phyloP scores from a whole-genome alignment of 768 basidiomycete genomes.

The Saitozyma podzolica region DNA sequence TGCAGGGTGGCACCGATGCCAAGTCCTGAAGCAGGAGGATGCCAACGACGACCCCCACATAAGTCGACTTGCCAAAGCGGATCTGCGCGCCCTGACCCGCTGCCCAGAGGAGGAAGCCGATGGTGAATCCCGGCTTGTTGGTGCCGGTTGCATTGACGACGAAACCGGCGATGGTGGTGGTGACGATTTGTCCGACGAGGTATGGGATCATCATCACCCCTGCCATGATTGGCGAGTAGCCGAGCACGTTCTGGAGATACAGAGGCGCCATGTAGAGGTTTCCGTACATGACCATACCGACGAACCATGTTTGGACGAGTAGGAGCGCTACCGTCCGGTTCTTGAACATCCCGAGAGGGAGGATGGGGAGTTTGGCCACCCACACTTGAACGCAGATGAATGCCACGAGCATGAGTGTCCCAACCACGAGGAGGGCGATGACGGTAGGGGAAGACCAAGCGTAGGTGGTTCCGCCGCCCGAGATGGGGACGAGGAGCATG shows the following conservation, averaged over 20 bases:
- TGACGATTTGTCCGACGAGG: conserved; percentile 32
- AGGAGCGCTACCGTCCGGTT: conserved; percentile 31
- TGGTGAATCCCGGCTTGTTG: conserved; percentile 22
- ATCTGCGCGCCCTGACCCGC: conserved; percentile 34
- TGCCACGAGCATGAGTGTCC: conserved; percentile 12
- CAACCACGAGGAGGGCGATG: conserved; percentile 32
- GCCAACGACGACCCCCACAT: conserved; percentile 26
- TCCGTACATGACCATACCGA: conserved; percentile 41
- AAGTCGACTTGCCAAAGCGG: conserved; percentile 21
- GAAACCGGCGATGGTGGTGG: conserved; percentile 28
- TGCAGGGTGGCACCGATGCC: conserved; percentile 43
- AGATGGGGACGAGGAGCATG: conserved; percentile 35
- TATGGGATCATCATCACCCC: conserved; percentile 37
- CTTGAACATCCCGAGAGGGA: conserved; percentile 25
- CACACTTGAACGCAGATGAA: conserved; percentile 26
- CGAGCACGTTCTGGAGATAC: conserved; percentile 39
- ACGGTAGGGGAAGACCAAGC: conserved; percentile 31
- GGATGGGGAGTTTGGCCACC: conserved; percentile 25
- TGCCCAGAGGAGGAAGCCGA: conserved; percentile 42
- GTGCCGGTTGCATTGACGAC: conserved; percentile 32
- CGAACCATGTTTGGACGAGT: conserved; percentile 37
- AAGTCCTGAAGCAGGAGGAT: conserved; percentile 36
- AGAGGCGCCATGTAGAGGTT: conserved; percentile 35
- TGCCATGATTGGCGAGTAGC: conserved; percentile 23
- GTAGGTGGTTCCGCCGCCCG: conserved; percentile 36